A percentile compares a stretch with the other conserved stretches of the same genome.
These are phyloP conservation scores for Crithidia thermophila DNA, from an alignment of 208 protist genomes.

Conservation along the genomic window DNA sequence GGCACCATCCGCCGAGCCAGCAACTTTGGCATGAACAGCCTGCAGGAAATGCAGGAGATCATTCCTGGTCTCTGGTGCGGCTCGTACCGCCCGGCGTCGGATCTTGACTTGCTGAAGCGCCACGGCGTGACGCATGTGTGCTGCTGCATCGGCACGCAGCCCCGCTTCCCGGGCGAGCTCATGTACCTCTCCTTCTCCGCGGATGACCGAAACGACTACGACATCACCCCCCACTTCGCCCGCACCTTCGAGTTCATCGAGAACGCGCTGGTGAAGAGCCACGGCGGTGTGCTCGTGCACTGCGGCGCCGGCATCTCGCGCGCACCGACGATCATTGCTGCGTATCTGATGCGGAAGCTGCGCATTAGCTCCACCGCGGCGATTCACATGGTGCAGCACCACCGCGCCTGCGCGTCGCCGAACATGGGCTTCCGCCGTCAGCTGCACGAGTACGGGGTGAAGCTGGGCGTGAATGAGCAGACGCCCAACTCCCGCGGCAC, in stretches of 20 bases:
- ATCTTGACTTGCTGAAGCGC: slow-evolving; percentile 41
- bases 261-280: slow-evolving; percentile 44
- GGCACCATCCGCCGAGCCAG: background rate
- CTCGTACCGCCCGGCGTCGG: slow-evolving; percentile 63
- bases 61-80: slow-evolving; percentile 79
- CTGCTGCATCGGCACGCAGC: slow-evolving; percentile 63
- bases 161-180: slow-evolving; percentile 62
- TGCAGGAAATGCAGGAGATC: slow-evolving; percentile 78
- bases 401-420: slow-evolving; percentile 55
- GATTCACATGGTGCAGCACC: slow-evolving; percentile 52
- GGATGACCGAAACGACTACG: slow-evolving; percentile 45
- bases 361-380: slow-evolving; percentile 48
- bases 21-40: background rate
- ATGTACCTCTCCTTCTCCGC: slow-evolving; percentile 59
- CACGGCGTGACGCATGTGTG: slow-evolving; percentile 75
- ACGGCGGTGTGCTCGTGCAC: slow-evolving; percentile 74
- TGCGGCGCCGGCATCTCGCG: slow-evolving; percentile 87
- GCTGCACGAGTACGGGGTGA: slow-evolving; percentile 46
- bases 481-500: background rate
- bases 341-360: slow-evolving; percentile 81
- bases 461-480: slow-evolving; percentile 22
- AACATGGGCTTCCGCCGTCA: slow-evolving; percentile 73
- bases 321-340: slow-evolving; percentile 67
- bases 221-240: slow-evolving; percentile 58
- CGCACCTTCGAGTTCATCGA: slow-evolving; percentile 81